Conservation (phyloP, 2,329 filamentous ascomycete species). For the Nemania sp. region DNA sequence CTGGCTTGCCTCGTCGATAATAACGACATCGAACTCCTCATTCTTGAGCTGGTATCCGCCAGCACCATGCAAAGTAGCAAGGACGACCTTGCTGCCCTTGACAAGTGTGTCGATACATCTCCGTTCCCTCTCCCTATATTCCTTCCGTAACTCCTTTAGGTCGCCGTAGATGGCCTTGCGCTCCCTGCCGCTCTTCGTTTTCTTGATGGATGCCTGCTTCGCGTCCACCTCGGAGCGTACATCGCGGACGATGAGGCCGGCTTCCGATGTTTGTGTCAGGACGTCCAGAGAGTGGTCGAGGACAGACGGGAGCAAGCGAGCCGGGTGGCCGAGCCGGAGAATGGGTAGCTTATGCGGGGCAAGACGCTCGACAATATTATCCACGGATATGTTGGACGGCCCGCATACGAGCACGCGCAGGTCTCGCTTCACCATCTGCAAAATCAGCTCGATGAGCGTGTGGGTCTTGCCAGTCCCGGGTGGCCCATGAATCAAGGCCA, state of each 20-base stretch:
- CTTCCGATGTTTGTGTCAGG: constrained; percentile 86
- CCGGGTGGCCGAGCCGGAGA: constrained; percentile 89
- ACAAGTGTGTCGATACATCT: constrained; percentile 80
- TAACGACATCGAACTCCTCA: constrained; percentile 86
- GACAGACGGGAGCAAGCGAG: constrained; percentile 84
- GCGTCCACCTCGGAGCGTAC: constrained; percentile 91
- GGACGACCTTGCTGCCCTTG: constrained; percentile 78
- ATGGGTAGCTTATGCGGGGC: constrained; percentile 84
- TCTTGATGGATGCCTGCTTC: constrained; percentile 86
- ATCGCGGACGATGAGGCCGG: constrained; percentile 85
- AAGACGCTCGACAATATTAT: constrained; percentile 95
- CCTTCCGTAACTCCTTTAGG: constrained; percentile 81
- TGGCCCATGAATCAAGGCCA: constrained; percentile 91
- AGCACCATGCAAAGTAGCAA: constrained; percentile 90
- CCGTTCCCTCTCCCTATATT: constrained; percentile 83
- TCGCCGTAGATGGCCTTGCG: constrained; percentile 82
- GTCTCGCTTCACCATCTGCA: constrained; percentile 79
- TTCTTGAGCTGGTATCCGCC: constrained; percentile 81
- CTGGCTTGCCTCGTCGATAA: constrained; percentile 96
- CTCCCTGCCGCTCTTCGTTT: constrained; percentile 81
- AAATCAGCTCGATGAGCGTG: constrained; percentile 90
- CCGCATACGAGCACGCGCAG: constrained; percentile 89
- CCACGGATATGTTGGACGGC: constrained; percentile 94
- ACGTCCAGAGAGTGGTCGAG: constrained; percentile 89
- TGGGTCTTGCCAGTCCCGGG: constrained; percentile 98